These are phyloP conservation scores for Excoecaria agallocha DNA, from an alignment of 345 rosid species.

Conservation along the genomic window DNA sequence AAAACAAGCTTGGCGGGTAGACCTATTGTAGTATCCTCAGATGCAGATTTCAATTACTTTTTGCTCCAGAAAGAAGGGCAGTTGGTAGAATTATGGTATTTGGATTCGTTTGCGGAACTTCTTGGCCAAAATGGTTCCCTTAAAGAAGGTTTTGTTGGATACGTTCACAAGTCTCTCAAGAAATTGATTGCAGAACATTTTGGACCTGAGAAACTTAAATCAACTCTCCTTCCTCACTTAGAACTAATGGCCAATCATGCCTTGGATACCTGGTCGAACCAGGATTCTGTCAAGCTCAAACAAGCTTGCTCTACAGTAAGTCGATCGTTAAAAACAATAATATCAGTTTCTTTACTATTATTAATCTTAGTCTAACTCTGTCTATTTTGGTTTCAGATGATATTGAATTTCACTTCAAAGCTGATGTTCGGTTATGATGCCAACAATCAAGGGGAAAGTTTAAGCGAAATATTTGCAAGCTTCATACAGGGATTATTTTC, in stretches of 20 bases:
- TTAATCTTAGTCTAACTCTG: neutral
- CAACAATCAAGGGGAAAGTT: constrained; percentile 13
- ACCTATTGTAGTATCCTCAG: constrained; percentile 19
- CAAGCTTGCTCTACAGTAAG: neutral
- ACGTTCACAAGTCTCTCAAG: constrained; percentile 16
- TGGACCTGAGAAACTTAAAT: constrained; percentile 6
- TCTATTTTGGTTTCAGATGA: neutral
- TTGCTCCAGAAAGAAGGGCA: constrained; percentile 29
- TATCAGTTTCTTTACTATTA: neutral
- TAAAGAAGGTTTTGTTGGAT: constrained; percentile 1
- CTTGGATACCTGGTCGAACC: neutral
- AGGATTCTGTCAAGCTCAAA: constrained; percentile 5
- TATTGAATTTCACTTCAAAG: constrained; percentile 23
- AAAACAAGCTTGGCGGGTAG: constrained; percentile 30
- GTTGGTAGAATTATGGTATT: constrained; percentile 23
- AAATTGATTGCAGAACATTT: constrained; percentile 1
- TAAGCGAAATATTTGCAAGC: constrained; percentile 17
- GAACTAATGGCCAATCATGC: neutral
- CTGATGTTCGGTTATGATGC: constrained; percentile 23
- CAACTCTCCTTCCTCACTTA: constrained; percentile 14
- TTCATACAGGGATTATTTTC: constrained; percentile 30
- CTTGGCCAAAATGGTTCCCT: constrained; percentile 15
- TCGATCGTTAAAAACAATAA: neutral
- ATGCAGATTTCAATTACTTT: constrained; percentile 27
- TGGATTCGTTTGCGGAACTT: constrained; percentile 17